Percentiles rank a stretch among this genome's conserved stretches.
These are phyloP conservation scores for Samsoniella hepiali DNA, from an alignment of 2,329 filamentous ascomycete genomes.

Conservation along the genomic window DNA sequence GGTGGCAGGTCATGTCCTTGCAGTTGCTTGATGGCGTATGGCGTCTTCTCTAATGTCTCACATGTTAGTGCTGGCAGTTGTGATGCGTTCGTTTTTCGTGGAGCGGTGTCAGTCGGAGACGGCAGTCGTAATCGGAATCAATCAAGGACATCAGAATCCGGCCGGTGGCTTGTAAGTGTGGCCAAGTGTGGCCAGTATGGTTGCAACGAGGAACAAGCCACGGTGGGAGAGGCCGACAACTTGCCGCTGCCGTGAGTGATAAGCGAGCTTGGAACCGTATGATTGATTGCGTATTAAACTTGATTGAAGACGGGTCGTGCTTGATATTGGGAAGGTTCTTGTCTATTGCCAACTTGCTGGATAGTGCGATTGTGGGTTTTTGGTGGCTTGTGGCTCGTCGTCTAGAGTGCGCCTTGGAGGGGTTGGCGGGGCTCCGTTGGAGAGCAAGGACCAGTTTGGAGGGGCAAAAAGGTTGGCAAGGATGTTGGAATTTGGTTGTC, in stretches of 20 bases:
- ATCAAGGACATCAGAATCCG: background rate
- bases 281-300: background rate
- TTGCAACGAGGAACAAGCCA: background rate
- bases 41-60: background rate
- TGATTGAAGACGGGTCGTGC: background rate
- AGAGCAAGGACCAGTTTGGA: background rate
- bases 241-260: background rate
- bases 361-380: background rate
- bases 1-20: background rate
- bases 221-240: background rate
- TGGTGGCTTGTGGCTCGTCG: background rate
- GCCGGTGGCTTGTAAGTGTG: background rate
- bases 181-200: background rate
- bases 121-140: background rate
- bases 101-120: background rate
- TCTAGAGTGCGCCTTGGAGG: background rate
- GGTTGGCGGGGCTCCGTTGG: background rate
- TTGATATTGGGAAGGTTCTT: background rate
- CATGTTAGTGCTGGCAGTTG: background rate
- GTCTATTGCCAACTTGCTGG: background rate
- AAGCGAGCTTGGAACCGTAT: background rate
- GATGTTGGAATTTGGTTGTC: background rate
- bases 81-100: background rate
- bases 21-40: constrained; percentile 1
- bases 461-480: background rate